Evolutionary conservation across 139 green algal species (phyloP), one percentile per base, ranked within the genome.

Genomic region (Astrephomene gubernaculifera): DNA sequence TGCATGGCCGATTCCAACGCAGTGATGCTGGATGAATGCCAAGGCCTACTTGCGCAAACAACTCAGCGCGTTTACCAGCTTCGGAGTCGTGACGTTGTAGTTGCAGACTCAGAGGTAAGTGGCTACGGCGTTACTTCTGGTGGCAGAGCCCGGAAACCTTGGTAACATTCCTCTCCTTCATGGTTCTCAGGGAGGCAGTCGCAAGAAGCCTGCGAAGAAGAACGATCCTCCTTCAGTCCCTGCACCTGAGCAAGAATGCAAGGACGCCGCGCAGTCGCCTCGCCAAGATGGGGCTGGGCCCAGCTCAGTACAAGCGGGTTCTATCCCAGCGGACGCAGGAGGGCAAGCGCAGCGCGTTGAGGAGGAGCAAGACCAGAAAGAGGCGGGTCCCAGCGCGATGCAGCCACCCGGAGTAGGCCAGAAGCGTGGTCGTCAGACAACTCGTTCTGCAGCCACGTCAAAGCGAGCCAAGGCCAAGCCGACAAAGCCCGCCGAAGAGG

Each of bases 391-490:
- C 24, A 74, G 67, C 38, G n/a, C n/a, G n/a, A n/a, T n/a, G n/a
- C 33, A 12, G 17, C 8, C 63, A 2, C 31, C 67, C 33, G 67
- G 38, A 7, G 60, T 39, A 21, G 60, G 60, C 2, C 27, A 61
- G 43, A 83, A 83, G 61, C 76, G 76, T 22, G 74, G 73, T 4
- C 52, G 73, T 9, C 57, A 5, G 14, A 35, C n/a, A n/a, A 21
- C 12, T 6, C 4, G 3, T 38, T 29, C 29, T 1, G 60, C 57
- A 44, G 76, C 68, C 12, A 75, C 39, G 68, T 54, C 76, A 1
- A 83, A 83, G 76, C 76, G 76, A 35, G 41, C 60, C 29, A 73
- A 73, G 60, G 60, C 38, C 21, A 39, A 83, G 38, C 25, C 53
- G 0, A 57, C 57, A 2, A 57, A 67, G 72, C 4, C 33, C 5